Base-by-base conservation (phyloP, 495 filamentous ascomycete species). In the Penicillium roqueforti region DNA sequence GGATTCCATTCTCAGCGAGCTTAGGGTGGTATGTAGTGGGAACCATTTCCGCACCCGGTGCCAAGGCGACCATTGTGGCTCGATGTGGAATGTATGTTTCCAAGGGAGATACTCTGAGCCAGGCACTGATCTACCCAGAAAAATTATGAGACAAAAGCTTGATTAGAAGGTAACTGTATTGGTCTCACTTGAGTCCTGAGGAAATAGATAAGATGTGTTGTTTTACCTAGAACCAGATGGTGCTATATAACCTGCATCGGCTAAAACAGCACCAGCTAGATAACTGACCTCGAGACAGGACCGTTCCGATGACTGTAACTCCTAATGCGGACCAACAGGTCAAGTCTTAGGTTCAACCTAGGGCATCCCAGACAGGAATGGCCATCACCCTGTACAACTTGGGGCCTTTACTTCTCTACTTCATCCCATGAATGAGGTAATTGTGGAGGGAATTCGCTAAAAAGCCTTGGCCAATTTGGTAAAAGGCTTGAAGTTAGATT, bases 281-380 rank as follows among this genome's bases (percentile, higher is more conserved):
- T 26, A 20, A 39, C 29, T 51, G 46, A 46, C n/a, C 50, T 34
- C 39, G 34, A 6, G 18, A 31, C 11, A 52, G 41, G 3, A 38
- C 28, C 51, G 42, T 28, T 44, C 37, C 18, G 58, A 64, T 67
- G 63, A 64, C 63, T 60, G 56, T 64, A 36, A 45, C 22, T 43
- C 32, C 40, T 16, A 7, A n/a, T 57, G 58, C 61, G 56, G 61
- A 64, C 56, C 64, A 54, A 67, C 55, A 64, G 28, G 10, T 44
- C 28, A 37, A 39, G 51, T 36, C 32, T 53, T 42, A 55, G 49
- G 58, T 45, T 56, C 44, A 62, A 54, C 38, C 46, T 54, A 56
- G 51, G 42, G 22, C 25, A 53, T 36, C 29, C 18, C 31, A 38
- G 55, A 3, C 40, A n/a, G 8, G 28, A 46, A 49, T 20, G 20